Percentiles rank a stretch among this genome's conserved stretches.
These are phyloP conservation scores for Euphorbia lathyris DNA, from an alignment of 345 rosid species.

Conservation along the genomic window DNA sequence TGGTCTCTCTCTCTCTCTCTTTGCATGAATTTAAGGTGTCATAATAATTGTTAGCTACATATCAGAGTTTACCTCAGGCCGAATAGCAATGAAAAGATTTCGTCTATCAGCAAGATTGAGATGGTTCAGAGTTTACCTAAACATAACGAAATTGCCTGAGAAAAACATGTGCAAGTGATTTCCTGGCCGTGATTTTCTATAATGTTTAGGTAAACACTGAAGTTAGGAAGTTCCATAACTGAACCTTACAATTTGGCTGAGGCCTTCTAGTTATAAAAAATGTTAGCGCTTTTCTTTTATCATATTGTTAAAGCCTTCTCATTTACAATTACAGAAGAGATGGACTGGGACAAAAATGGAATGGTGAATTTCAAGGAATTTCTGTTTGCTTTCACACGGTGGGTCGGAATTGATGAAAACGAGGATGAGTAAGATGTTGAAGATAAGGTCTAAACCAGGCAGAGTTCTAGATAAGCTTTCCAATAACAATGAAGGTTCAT, in stretches of 20 bases:
- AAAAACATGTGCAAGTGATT: background rate
- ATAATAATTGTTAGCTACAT: too few species aligned
- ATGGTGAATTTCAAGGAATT: slow-evolving; percentile 93
- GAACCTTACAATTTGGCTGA: background rate
- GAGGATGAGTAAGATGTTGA: slow-evolving; percentile 62
- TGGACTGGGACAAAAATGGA: slow-evolving; percentile 99
- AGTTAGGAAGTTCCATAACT: background rate
- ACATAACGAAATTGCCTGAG: background rate
- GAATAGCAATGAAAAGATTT: too few species aligned
- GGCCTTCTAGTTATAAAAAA: background rate
- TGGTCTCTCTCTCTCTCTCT: slow-evolving; percentile 46
- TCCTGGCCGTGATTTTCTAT: too few species aligned
- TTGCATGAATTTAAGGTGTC: too few species aligned
- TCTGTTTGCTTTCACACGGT: slow-evolving; percentile 81
- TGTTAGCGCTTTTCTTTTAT: background rate
- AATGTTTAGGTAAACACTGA: background rate
- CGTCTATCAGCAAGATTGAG: too few species aligned
- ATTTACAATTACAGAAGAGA: slow-evolving; percentile 64
- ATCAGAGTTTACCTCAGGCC: too few species aligned
- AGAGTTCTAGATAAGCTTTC: background rate
- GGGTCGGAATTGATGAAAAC: slow-evolving; percentile 79
- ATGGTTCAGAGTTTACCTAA: too few species aligned
- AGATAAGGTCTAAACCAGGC: slow-evolving; percentile 19
- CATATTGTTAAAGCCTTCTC: background rate
- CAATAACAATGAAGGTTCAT: slow-evolving; percentile 9